phyloP scores from a whole-genome alignment of 345 rosid genomes.

The Eucalyptus pauciflora region DNA sequence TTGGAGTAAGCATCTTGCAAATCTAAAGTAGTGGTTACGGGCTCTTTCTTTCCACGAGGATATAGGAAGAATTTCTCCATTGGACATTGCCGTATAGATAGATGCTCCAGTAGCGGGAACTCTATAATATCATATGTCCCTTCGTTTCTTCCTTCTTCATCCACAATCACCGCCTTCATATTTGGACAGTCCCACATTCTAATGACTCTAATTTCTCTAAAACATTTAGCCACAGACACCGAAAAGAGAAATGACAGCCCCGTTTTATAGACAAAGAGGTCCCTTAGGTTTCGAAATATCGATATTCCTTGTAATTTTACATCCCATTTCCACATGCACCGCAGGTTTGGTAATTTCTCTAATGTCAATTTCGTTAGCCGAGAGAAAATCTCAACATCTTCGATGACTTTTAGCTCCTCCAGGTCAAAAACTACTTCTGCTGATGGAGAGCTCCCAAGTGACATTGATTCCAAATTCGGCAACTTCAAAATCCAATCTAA shows the following conservation, averaged over 20 bases:
- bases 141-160: no score
- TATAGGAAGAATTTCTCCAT: background rate
- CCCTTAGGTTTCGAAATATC: fast-evolving
- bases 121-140: no score
- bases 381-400: no score
- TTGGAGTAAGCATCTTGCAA: fast-evolving
- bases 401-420: fast-evolving
- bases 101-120: no score
- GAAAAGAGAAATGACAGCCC: no score
- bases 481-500: background rate
- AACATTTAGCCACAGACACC: no score
- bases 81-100: fast-evolving
- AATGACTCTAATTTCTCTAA: no score
- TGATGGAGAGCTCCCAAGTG: fast-evolving
- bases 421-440: background rate
- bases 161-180: no score
- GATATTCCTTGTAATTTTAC: no score
- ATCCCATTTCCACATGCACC: no score
- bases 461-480: background rate
- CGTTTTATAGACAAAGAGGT: fast-evolving
- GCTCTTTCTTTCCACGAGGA: background rate
- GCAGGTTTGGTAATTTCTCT: fast-evolving
- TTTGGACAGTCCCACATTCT: fast-evolving
- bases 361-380: fast-evolving
- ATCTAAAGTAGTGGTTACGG: background rate